These are phyloP conservation scores for Aspergillus vadensis DNA, from an alignment of 2,329 filamentous ascomycete genomes.

Conservation along the genomic window DNA sequence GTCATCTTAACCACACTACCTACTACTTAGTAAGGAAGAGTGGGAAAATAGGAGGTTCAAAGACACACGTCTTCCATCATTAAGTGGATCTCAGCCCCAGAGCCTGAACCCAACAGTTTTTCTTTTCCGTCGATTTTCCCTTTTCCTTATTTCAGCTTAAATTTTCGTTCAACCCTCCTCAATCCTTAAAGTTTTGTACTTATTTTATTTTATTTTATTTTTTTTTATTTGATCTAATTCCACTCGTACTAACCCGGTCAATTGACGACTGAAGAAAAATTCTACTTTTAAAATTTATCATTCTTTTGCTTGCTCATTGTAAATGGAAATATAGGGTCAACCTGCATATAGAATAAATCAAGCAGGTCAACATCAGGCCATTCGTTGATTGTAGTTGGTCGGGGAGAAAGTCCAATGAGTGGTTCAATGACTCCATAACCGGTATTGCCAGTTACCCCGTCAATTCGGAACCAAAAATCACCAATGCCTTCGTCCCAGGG, in stretches of 20 bases:
- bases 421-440: neutral
- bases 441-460: neutral
- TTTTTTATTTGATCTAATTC: neutral
- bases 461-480: neutral
- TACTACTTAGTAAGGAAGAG: neutral
- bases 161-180: neutral
- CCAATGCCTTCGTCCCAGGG: neutral
- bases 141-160: neutral
- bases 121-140: neutral
- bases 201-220: neutral
- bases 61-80: neutral
- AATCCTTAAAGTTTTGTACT: neutral
- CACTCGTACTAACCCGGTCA: neutral
- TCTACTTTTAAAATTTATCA: neutral
- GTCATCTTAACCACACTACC: too few relatives aligned
- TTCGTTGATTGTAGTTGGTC: neutral
- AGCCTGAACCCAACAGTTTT: constrained; percentile 7
- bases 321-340: too few relatives aligned
- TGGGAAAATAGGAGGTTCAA: constrained; percentile 5
- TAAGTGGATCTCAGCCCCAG: constrained; percentile 11
- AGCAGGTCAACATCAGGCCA: neutral
- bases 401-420: neutral
- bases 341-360: neutral
- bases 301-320: neutral
- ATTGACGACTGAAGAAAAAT: neutral